A percentile compares a stretch with the other conserved stretches of the same genome.
These are phyloP conservation scores for Fusarium paranaense DNA, from an alignment of 2,329 filamentous ascomycete species.

Conservation along the genomic window DNA sequence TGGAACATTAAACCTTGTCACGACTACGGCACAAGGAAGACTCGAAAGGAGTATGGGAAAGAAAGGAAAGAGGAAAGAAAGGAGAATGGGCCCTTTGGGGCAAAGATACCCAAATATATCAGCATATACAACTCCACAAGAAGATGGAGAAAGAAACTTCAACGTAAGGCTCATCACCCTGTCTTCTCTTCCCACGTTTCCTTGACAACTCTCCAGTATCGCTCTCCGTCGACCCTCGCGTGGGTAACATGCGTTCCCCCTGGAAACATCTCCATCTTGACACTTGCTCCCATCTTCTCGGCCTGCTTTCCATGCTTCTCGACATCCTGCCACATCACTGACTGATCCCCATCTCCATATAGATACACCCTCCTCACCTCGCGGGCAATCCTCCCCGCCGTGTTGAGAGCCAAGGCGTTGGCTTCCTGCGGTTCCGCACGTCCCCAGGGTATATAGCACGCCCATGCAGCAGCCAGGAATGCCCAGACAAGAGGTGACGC, in stretches of 20 bases:
- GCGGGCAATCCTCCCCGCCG: conserved; percentile 43
- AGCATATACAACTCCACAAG: not conserved
- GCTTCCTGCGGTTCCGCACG: conserved; percentile 46
- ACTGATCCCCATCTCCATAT: conserved; percentile 61
- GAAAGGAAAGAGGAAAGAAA: not conserved
- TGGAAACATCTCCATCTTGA: conserved; percentile 59
- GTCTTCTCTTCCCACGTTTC: conserved; percentile 57
- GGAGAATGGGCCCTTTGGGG: not conserved
- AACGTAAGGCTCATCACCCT: not conserved
- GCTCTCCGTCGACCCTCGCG: conserved; percentile 55
- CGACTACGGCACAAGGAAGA: not conserved
- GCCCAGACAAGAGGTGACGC: conserved; percentile 51
- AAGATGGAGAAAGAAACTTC: not conserved
- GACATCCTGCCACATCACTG: conserved; percentile 61
- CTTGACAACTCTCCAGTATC: conserved; percentile 64
- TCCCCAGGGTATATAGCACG: conserved; percentile 47
- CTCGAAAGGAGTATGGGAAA: not conserved
- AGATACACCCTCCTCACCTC: conserved; percentile 64
- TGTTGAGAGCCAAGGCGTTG: conserved; percentile 54
- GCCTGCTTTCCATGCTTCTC: conserved; percentile 61
- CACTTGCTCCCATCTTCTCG: conserved; percentile 51
- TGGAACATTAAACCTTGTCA: conserved; percentile 5
- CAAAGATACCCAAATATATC: conserved; percentile 2
- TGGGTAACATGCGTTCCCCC: conserved; percentile 65
- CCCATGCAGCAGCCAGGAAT: conserved; percentile 48